phyloP scores from a whole-genome alignment of 495 filamentous ascomycete genomes.

The Daldinia grandis region DNA sequence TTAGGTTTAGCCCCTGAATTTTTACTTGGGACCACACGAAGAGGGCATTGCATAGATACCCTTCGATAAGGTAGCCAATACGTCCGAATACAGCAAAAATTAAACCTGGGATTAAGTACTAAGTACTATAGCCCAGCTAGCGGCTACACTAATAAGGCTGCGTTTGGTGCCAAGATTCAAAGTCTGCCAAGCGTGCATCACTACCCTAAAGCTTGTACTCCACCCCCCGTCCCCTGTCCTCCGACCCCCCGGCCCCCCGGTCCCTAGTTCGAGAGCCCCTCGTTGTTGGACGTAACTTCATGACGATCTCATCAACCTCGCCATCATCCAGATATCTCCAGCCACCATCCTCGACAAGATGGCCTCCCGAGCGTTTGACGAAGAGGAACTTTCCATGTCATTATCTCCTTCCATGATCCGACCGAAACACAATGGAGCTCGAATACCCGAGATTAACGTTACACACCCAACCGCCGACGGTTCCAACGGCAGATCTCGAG shows the following conservation, averaged over 20 bases:
- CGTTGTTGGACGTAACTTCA: slow-evolving; percentile 38
- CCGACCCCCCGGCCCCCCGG: slow-evolving; percentile 26
- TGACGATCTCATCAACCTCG: slow-evolving; percentile 40
- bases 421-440: slow-evolving; percentile 50
- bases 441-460: slow-evolving; percentile 45
- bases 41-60: not conserved
- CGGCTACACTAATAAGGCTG: slow-evolving; percentile 12
- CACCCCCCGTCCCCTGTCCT: slow-evolving; percentile 12
- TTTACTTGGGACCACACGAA: not conserved
- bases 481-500: slow-evolving; percentile 49
- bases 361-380: slow-evolving; percentile 70
- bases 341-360: slow-evolving; percentile 49
- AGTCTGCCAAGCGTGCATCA: slow-evolving; percentile 21
- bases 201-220: slow-evolving; percentile 16
- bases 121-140: not conserved
- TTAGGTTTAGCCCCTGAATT: slow-evolving; percentile 27
- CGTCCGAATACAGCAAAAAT: not conserved
- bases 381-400: slow-evolving; percentile 92
- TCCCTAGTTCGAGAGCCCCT: slow-evolving; percentile 36
- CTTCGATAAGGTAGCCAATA: not conserved
- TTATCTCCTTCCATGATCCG: slow-evolving; percentile 72
- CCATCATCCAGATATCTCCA: slow-evolving; percentile 25
- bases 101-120: not conserved
- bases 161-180: slow-evolving; percentile 19
- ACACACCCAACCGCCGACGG: slow-evolving; percentile 48